Base-by-base conservation (phyloP, 306 rosid species). In the Amphicarpaea edgeworthii region DNA sequence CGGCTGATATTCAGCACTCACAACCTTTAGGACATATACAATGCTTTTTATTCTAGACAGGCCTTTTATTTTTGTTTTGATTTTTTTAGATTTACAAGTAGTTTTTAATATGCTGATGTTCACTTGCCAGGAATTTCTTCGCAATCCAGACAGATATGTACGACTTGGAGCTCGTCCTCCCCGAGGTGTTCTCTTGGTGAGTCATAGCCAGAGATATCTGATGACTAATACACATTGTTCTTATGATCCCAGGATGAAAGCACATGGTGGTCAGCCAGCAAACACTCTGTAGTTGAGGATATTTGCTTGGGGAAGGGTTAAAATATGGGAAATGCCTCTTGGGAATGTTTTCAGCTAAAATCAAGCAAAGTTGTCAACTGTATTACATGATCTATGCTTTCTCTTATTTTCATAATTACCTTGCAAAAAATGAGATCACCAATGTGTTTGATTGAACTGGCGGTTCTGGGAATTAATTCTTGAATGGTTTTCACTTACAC, bases 91-190 rank as follows among this genome's bases (percentile, higher is more conserved):
- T 77, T 47, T 45, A 73, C 30, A 42, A 41, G 73, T 34, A 67
- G 69, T 73, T 70, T 82, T 73, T 28, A 51, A 66, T 82, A 1
- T 66, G 34, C 53, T 51, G 76, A 79, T 85, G 77, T 79, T 86
- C 86, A 12, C 69, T 85, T 76, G 65, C 77, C 90, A 95, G 99
- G 97, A 95, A 89, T 95, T 95, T 84, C 97, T 95, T 74, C 93
- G 97, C 84, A 92, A 89, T 84, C 99, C 99, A n/a, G 97, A 95
- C 65, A 90, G 77, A 82, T 95, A 92, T 68, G 32, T 75, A 72
- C 87, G 97, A 51, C 91, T 95, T 76, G 99, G 99, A 84, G 99
- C 99, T 63, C 97, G 99, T 82, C 99, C 99, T 82, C 99, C 99
- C 57, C 93, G 97, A 47, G 99, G 97, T 80, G 99, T 95, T 77